Conservation (phyloP, 805 yeast species). For the Metschnikowia koreensis region DNA sequence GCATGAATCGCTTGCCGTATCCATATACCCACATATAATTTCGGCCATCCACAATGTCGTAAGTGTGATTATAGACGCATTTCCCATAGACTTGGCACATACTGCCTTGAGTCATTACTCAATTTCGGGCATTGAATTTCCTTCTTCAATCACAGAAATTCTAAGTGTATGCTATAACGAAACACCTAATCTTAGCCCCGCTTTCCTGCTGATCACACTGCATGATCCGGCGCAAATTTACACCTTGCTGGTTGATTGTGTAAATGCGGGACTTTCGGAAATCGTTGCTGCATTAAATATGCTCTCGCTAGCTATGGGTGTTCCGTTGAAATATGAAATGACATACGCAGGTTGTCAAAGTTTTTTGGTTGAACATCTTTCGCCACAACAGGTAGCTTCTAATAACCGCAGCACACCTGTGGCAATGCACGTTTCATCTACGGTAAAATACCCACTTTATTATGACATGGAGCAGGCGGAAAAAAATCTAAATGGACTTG, state of each 20-base stretch:
- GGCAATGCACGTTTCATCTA: conserved; percentile 7
- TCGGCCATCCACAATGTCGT: conserved; percentile 16
- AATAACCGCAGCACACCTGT: conserved; percentile 1
- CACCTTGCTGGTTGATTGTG: conserved; percentile 19
- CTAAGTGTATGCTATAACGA: conserved; percentile 28
- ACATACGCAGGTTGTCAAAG: conserved; percentile 21
- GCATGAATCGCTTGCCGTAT: conserved; percentile 20
- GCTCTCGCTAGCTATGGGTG: conserved; percentile 26
- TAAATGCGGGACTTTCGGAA: conserved; percentile 33
- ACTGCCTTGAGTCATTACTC: conserved; percentile 23
- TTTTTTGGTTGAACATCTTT: conserved; percentile 23
- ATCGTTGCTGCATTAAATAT: conserved; percentile 28
- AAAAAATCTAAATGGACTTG: conserved; percentile 9
- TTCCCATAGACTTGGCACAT: conserved; percentile 25
- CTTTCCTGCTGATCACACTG: not conserved
- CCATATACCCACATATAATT: conserved; percentile 25
- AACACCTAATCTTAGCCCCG: not conserved
- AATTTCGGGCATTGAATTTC: conserved; percentile 37
- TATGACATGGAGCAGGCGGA: conserved; percentile 25
- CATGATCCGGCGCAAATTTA: conserved; percentile 5
- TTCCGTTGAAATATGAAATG: conserved; percentile 30
- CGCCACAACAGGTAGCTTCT: conserved; percentile 8
- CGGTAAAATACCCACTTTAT: conserved; percentile 26
- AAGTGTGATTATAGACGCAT: conserved; percentile 22
- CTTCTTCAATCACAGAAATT: conserved; percentile 30